Conservation (phyloP, 108 stramenopile species). For the Hondaea fermentalgiana region DNA sequence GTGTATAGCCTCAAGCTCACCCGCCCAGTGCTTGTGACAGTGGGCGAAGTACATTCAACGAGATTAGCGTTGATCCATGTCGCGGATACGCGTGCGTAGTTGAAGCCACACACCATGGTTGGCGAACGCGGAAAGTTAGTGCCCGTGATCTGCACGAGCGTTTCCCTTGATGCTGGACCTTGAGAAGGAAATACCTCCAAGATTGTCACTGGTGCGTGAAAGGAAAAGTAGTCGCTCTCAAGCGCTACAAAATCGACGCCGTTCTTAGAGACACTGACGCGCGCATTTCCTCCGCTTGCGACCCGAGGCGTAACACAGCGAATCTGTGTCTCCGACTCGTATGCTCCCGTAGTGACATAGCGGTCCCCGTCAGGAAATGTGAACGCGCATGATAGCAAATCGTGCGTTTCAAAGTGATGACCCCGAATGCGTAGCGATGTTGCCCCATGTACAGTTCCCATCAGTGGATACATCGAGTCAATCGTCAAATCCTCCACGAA, state of each 20-base stretch:
- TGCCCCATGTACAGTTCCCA: constrained; percentile 26
- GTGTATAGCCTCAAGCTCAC: neutral
- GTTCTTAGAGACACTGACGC: neutral
- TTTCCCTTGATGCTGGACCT: neutral
- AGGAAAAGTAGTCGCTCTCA: neutral
- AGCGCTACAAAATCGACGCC: neutral
- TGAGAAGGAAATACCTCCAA: neutral
- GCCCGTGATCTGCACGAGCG: neutral
- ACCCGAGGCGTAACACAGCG: neutral
- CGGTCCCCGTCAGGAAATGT: neutral
- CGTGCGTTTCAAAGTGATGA: neutral
- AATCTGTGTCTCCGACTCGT: neutral
- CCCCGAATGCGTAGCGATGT: neutral
- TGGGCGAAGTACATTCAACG: neutral
- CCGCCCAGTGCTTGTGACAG: neutral
- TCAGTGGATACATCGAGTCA: neutral
- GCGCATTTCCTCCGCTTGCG: neutral
- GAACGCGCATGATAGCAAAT: constrained; percentile 24
- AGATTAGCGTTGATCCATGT: neutral
- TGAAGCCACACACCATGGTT: neutral
- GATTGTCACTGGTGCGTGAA: neutral
- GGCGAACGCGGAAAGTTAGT: neutral
- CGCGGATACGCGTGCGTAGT: neutral
- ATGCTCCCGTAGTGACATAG: neutral
- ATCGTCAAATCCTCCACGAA: neutral